Evolutionary conservation across 2,329 filamentous ascomycete genomes (phyloP), one percentile per base, ranked within the genome.

Genomic region (Colletotrichum theobromicola): DNA sequence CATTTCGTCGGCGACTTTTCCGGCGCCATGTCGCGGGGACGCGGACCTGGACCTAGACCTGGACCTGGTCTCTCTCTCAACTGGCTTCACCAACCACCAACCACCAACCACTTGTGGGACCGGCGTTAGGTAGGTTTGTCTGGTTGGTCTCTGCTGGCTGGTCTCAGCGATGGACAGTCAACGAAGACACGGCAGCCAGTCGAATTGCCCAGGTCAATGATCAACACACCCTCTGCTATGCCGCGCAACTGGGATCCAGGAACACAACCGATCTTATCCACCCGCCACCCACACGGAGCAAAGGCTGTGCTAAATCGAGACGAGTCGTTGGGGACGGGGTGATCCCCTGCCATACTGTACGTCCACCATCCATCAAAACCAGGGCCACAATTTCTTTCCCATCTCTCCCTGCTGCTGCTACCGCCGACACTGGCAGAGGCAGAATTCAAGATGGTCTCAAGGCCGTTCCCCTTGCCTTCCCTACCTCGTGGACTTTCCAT

Each of bases 291-390:
- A 74, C 67, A 66, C 67, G 67, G 46, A 70, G 71, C 53, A 70
- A 63, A 35, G 71, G 67, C 60, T 62, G 37, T 71, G 53, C 71
- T 71, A 74, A 71, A 71, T 71, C 68, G 68, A 74, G 68, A 72
- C 53, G 53, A 26, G 28, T 46, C 62, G 67, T 58, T 74, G 68
- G 21, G 61, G 53, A 21, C 42, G 21, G 37, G 55, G 62, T 50
- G 26, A 34, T 24, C 62, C 55, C 32, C 35, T 34, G 60, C 55
- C 28, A 55, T 62, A 30, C 55, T 34, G 62, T 62, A 30, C 46
- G 42, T 21, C n/a, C 42, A 50, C 42, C 42, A 21, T 13, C 42
- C n/a, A 50, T 50, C 42, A 21, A 50, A 21, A 18, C n/a, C 9
- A 21, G 42, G 6, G 42, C 37, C 18, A 50, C 42, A 21, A n/a